phyloP scores from a whole-genome alignment of 1,284 basidiomycete species.

The Cryptococcus sp. region DNA sequence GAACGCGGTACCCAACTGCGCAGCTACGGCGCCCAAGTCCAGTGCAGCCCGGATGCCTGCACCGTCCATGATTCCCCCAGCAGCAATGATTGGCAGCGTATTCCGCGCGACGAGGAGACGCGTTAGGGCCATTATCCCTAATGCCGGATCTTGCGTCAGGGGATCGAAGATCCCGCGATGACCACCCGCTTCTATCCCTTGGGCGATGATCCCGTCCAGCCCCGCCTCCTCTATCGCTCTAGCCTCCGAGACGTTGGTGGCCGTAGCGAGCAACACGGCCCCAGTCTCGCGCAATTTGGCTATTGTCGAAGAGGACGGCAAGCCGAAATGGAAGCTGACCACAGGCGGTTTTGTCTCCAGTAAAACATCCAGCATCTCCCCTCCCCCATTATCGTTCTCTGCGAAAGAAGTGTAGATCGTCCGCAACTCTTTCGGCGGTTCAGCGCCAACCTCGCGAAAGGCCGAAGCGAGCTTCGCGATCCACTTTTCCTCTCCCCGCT shows the following conservation, averaged over 20 bases:
- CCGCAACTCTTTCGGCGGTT: slow-evolving; percentile 24
- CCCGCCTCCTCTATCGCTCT: slow-evolving; percentile 24
- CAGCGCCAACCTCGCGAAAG: slow-evolving; percentile 24
- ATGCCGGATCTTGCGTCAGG: slow-evolving; percentile 25
- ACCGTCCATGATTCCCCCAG: slow-evolving; percentile 21
- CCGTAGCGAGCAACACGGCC: slow-evolving; percentile 31
- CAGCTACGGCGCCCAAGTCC: slow-evolving; percentile 33
- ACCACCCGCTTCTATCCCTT: slow-evolving; percentile 45
- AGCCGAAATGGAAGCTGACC: slow-evolving; percentile 46
- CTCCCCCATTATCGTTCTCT: slow-evolving; percentile 12
- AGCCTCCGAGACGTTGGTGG: slow-evolving; percentile 37
- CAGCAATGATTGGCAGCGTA: slow-evolving; percentile 37
- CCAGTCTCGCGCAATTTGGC: slow-evolving; percentile 24
- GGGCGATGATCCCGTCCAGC: slow-evolving; percentile 41
- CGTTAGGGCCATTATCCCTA: slow-evolving; percentile 28
- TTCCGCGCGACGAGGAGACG: slow-evolving; percentile 20
- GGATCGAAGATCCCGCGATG: slow-evolving; percentile 46
- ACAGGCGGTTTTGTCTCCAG: slow-evolving; percentile 35
- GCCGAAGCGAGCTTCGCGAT: slow-evolving; percentile 23
- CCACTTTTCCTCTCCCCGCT: slow-evolving; percentile 22
- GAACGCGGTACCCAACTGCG: slow-evolving; percentile 47
- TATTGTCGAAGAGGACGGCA: slow-evolving; percentile 26
- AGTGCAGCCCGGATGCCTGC: slow-evolving; percentile 19
- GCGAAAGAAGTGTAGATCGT: slow-evolving; percentile 36
- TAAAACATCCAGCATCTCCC: slow-evolving; percentile 34